Conservation (phyloP, 768 basidiomycete genomes). For the Daedaleopsis sinensis region DNA sequence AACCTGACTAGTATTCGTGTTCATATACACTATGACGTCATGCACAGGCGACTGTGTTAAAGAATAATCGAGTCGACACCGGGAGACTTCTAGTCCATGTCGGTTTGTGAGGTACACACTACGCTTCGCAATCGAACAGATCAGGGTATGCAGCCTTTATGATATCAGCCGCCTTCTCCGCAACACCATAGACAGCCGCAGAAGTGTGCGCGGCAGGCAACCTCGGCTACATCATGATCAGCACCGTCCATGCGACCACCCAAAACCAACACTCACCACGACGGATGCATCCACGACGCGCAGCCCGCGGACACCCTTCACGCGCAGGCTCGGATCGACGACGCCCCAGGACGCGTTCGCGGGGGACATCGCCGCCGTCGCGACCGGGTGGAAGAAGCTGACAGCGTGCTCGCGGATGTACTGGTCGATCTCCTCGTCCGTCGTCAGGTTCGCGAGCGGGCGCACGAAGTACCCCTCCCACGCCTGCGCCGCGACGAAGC, state of each 20-base stretch:
- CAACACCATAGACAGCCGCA: not conserved
- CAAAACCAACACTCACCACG: conserved; percentile 16
- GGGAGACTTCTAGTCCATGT: no score
- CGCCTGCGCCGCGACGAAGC: conserved; percentile 5
- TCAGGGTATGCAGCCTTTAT: conserved; percentile 4
- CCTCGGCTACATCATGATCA: not conserved
- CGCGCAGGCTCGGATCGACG: conserved; percentile 21
- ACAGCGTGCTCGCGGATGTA: not conserved
- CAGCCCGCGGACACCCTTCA: conserved; percentile 22
- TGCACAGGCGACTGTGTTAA: no score
- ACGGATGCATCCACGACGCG: conserved; percentile 28
- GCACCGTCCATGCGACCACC: not conserved
- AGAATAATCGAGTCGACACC: no score
- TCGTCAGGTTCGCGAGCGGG: not conserved
- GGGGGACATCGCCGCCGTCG: conserved; percentile 24
- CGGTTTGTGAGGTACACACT: no score
- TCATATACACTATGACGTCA: no score
- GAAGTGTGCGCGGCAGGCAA: not conserved
- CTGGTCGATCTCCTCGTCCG: not conserved
- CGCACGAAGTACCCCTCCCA: not conserved
- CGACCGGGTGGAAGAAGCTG: conserved; percentile 16
- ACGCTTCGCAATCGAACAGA: not conserved
- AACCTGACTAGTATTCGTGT: no score
- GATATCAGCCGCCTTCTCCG: conserved; percentile 12
- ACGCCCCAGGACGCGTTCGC: conserved; percentile 17